Evolutionary conservation across 108 stramenopile genomes (phyloP).

Genomic region (Cyclotella atomus): DNA sequence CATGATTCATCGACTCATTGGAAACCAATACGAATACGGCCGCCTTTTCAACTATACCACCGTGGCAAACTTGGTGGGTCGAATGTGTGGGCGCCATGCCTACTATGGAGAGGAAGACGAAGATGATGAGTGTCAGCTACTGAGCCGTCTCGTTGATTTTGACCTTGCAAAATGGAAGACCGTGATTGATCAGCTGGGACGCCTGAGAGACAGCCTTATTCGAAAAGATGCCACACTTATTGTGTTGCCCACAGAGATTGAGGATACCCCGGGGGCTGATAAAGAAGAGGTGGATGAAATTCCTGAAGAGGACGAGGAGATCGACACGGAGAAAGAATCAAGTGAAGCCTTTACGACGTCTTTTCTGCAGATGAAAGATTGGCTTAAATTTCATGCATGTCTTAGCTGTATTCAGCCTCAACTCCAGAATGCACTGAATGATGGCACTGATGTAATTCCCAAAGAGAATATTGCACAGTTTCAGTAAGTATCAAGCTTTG

Average conservation of each 20-base stretch:
- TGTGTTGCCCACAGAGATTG: slow-evolving; percentile 26
- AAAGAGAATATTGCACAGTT: slow-evolving; percentile 38
- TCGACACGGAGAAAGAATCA: slow-evolving; percentile 28
- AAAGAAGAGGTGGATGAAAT: slow-evolving; percentile 14
- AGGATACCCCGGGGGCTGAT: slow-evolving; percentile 2
- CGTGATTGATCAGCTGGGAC: slow-evolving; percentile 25
- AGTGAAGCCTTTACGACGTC: slow-evolving; percentile 17
- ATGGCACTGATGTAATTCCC: slow-evolving; percentile 23
- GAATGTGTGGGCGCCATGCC: slow-evolving; percentile 37
- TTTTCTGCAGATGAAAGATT: slow-evolving; percentile 22
- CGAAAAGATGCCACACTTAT: slow-evolving; percentile 38
- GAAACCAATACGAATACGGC: slow-evolving; percentile 40
- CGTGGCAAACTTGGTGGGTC: slow-evolving; percentile 33
- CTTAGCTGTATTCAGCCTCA: slow-evolving; percentile 48
- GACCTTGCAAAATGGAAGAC: slow-evolving; percentile 30
- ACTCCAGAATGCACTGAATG: slow-evolving; percentile 25
- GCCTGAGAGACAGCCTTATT: slow-evolving; percentile 24
- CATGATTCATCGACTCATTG: slow-evolving; percentile 42
- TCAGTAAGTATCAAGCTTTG: slow-evolving; percentile 19
- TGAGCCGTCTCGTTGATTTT: slow-evolving; percentile 34
- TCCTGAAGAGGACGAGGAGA: slow-evolving; percentile 31
- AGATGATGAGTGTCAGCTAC: background rate
- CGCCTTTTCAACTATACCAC: slow-evolving; percentile 43
- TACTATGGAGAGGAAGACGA: slow-evolving; percentile 8
- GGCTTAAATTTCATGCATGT: slow-evolving; percentile 43